phyloP scores from a whole-genome alignment of 495 filamentous ascomycete genomes.

The Amniculicola lignicola region DNA sequence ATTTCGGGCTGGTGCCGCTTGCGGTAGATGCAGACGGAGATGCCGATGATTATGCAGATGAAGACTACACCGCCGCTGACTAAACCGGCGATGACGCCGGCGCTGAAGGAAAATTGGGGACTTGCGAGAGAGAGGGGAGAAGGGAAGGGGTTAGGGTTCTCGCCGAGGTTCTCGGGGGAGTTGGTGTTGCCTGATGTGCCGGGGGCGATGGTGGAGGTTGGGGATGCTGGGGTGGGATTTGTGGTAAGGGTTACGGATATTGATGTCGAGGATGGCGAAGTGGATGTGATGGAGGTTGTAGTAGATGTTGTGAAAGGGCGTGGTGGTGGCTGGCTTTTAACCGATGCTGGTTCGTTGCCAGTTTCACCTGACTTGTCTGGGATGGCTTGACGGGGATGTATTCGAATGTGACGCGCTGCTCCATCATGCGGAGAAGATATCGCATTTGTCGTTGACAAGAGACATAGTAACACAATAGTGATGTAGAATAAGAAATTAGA shows the following conservation, averaged over 20 bases:
- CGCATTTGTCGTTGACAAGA: not conserved
- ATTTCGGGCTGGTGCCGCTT: slow-evolving; percentile 8
- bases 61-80: slow-evolving; percentile 1
- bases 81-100: slow-evolving; percentile 18
- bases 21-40: slow-evolving; percentile 5
- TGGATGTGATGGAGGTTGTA: not conserved
- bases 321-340: not conserved
- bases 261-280: not conserved
- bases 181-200: slow-evolving; percentile 3
- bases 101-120: slow-evolving; percentile 4
- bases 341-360: slow-evolving; percentile 13
- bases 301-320: not conserved
- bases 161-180: not conserved
- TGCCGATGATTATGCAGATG: slow-evolving; percentile 2
- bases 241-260: not conserved
- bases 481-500: slow-evolving; percentile 17
- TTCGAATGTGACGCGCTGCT: not conserved
- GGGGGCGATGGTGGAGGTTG: slow-evolving; percentile 2
- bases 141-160: not conserved
- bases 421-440: not conserved
- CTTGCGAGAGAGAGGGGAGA: slow-evolving; percentile 5
- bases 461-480: slow-evolving; percentile 4
- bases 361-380: slow-evolving; percentile 20
- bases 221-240: not conserved
- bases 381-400: slow-evolving; percentile 22